These are phyloP conservation scores for Hypomontagnella monticulosa DNA, from an alignment of 495 filamentous ascomycete species.

Conservation along the genomic window DNA sequence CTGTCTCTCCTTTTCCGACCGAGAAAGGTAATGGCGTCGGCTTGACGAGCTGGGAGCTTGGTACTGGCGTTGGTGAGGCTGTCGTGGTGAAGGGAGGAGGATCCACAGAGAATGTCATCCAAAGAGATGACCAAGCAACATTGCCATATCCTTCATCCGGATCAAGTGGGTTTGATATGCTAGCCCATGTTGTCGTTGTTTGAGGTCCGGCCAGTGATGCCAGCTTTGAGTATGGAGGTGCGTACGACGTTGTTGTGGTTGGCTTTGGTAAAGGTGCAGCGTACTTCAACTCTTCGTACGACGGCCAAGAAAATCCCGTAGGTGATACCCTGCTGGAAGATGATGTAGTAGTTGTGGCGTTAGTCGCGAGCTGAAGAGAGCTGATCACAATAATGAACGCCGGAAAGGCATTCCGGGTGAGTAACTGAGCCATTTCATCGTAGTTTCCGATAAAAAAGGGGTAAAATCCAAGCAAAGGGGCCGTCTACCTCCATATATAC, in stretches of 20 bases:
- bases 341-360: background rate
- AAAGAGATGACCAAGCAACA: background rate
- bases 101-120: background rate
- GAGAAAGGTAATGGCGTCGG: background rate
- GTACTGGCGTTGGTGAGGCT: background rate
- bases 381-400: too few relatives aligned
- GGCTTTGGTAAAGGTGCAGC: background rate
- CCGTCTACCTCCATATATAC: too few relatives aligned
- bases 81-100: background rate
- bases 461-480: too few relatives aligned
- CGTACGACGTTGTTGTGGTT: background rate
- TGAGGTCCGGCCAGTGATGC: slow-evolving; percentile 6
- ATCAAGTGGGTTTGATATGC: background rate
- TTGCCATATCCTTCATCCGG: background rate
- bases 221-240: slow-evolving; percentile 2
- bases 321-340: background rate
- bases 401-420: too few relatives aligned
- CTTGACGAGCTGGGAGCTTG: background rate
- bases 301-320: background rate
- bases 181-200: background rate
- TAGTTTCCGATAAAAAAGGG: too few relatives aligned
- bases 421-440: too few relatives aligned
- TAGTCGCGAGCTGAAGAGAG: background rate
- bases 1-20: background rate
- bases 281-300: background rate